These are phyloP conservation scores for Mucor lusitanicus DNA, from an alignment of 371 early-diverging fungal genomes.

Conservation along the genomic window DNA sequence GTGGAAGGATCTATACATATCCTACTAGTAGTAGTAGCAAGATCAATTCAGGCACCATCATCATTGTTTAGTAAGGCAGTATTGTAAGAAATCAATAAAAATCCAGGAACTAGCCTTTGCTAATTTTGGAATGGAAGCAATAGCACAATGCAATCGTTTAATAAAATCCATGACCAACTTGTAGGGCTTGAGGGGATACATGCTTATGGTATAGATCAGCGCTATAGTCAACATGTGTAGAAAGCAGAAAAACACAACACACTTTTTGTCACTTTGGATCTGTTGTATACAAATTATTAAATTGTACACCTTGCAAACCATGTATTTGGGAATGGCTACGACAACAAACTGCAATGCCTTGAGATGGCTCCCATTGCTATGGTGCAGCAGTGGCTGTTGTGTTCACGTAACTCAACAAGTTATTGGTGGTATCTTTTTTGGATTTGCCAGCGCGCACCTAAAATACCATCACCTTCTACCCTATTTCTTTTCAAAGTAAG, in stretches of 20 bases:
- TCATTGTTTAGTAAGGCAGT: no score
- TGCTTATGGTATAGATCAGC: neutral
- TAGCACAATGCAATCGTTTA: neutral
- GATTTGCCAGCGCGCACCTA: neutral
- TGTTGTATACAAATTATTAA: neutral
- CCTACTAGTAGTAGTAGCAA: neutral
- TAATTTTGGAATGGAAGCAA: constrained; percentile 2
- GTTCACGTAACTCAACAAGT: neutral
- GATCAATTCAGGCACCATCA: neutral
- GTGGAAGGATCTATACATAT: no score
- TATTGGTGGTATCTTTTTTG: neutral
- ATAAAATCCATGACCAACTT: neutral
- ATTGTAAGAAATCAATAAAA: neutral
- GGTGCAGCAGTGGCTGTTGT: neutral
- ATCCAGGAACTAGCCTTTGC: neutral
- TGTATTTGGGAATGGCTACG: no score
- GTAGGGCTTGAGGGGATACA: neutral
- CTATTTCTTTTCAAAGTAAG: neutral
- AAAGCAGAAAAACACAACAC: neutral
- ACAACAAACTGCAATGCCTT: no score
- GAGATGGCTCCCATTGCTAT: no score
- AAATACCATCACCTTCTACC: neutral
- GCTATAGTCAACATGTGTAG: neutral
- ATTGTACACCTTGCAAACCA: neutral
- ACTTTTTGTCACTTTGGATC: no score